phyloP scores from a whole-genome alignment of 352 stramenopile genomes.

The Pythium brachiatum region DNA sequence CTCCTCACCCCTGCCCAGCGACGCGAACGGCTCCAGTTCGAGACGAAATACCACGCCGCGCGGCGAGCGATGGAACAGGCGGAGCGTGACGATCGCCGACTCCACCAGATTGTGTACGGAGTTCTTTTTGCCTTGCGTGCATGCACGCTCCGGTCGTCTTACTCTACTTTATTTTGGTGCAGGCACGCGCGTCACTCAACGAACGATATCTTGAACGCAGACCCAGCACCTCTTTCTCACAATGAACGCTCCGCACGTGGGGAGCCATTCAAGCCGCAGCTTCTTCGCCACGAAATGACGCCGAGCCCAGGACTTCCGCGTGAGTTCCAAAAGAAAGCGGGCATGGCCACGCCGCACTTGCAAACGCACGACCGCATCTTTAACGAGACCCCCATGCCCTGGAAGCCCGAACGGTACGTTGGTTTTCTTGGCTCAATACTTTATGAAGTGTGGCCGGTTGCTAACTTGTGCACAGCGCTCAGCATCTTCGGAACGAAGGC shows the following conservation, averaged over 20 bases:
- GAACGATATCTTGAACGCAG: conserved; percentile 42
- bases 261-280: conserved; percentile 42
- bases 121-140: not conserved
- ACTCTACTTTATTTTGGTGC: conserved; percentile 6
- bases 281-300: conserved; percentile 45
- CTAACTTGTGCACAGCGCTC: conserved; percentile 33
- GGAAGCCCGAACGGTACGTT: conserved; percentile 49
- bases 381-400: conserved; percentile 56
- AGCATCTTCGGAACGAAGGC: conserved; percentile 74
- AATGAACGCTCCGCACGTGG: conserved; percentile 14
- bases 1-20: conserved; percentile 70
- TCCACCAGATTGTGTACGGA: conserved; percentile 73
- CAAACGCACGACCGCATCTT: conserved; percentile 65
- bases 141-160: not conserved
- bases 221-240: conserved; percentile 19
- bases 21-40: conserved; percentile 64
- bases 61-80: conserved; percentile 47
- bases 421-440: not conserved
- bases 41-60: conserved; percentile 53
- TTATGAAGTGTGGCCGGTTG: not conserved
- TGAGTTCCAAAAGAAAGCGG: conserved; percentile 59
- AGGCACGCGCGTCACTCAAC: conserved; percentile 51
- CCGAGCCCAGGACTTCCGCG: conserved; percentile 31
- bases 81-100: conserved; percentile 58
- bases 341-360: conserved; percentile 39